Percentiles rank a stretch among this genome's conserved stretches.
These are phyloP conservation scores for Ophiocytium majus DNA, from an alignment of 352 stramenopile species.

Conservation along the genomic window DNA sequence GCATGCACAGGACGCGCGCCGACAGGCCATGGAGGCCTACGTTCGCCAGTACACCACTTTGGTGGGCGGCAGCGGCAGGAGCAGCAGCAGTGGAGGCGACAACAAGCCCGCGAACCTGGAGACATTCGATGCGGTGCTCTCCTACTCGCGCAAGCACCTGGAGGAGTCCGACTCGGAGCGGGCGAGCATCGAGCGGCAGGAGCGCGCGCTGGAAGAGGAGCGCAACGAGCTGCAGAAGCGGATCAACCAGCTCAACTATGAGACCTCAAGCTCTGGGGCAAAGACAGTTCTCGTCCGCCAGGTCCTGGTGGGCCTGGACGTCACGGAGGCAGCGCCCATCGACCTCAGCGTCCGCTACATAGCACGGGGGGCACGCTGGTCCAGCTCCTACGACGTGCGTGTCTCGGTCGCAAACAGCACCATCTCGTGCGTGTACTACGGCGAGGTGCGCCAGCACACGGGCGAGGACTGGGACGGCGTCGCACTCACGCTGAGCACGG, in stretches of 20 bases:
- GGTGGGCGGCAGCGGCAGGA: no score
- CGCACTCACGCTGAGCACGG: constrained; percentile 38
- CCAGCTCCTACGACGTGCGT: constrained; percentile 32
- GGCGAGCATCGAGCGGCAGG: background rate
- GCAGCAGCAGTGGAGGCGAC: no score
- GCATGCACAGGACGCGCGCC: no score
- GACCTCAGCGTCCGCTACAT: constrained; percentile 24
- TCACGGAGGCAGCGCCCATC: constrained; percentile 5
- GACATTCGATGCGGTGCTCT: background rate
- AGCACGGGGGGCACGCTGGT: constrained; percentile 30
- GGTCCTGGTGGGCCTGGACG: background rate
- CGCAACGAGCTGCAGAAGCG: background rate
- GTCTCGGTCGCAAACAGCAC: constrained; percentile 30
- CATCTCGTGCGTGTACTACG: constrained; percentile 41
- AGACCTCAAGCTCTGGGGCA: background rate
- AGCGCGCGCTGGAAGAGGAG: background rate
- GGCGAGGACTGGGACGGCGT: constrained; percentile 50
- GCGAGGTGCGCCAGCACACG: constrained; percentile 29
- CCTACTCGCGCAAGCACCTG: constrained; percentile 1
- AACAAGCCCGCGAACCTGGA: background rate
- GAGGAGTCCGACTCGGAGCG: background rate
- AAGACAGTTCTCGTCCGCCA: background rate
- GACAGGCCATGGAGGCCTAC: background rate
- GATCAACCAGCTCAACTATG: background rate
- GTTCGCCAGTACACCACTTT: background rate